Evolutionary conservation across 2,329 filamentous ascomycete genomes (phyloP), one percentile per base, ranked within the genome.

Genomic region (Zymoseptoria pseudotritici): DNA sequence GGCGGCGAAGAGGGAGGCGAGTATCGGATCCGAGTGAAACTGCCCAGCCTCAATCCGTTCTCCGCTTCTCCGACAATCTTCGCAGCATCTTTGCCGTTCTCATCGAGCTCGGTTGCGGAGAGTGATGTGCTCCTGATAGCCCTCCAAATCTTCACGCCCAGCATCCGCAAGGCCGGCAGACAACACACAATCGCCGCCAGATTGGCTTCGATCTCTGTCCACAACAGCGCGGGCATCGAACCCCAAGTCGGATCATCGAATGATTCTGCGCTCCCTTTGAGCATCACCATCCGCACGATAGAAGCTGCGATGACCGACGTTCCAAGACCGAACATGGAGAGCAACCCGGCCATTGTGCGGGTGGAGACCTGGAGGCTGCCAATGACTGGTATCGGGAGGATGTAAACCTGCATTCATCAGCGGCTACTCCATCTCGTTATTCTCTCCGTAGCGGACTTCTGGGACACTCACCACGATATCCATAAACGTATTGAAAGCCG

Each of bases 381-480:
- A 36, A 72, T 65, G 17, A 68, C 56, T 1, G 68, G 68, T 17
- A 72, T 65, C 2, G 70, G 71, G 10, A 72, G 61, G 46, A 66
- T 21, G 61, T 65, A 71, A 56, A 72, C 63, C 64, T 61, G 57
- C 57, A 21, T 53, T 31, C 10, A 53, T 19, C 50, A 20, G 53
- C 21, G 58, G 46, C 20, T 21, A 11, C 13, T 55, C 42, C 29
- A 42, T n/a, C n/a, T n/a, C n/a, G n/a, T 54, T 9, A 29, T 3
- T 9, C 19, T 24, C 2, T 20, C 10, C 24, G n/a, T 7, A 29
- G 13, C 10, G 17, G 4, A 26, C 13, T 24, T 29, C 26, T 2
- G 22, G 21, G 20, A n/a, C 50, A 65, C 65, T 58, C 53, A 66
- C 68, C 4, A 70, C 57, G 50, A 71, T 55, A 26, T 71, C 69